Percentiles rank a stretch among this genome's conserved stretches.
phyloP scores from a whole-genome alignment of 768 basidiomycete species.

The Pisolithus microcarpus region DNA sequence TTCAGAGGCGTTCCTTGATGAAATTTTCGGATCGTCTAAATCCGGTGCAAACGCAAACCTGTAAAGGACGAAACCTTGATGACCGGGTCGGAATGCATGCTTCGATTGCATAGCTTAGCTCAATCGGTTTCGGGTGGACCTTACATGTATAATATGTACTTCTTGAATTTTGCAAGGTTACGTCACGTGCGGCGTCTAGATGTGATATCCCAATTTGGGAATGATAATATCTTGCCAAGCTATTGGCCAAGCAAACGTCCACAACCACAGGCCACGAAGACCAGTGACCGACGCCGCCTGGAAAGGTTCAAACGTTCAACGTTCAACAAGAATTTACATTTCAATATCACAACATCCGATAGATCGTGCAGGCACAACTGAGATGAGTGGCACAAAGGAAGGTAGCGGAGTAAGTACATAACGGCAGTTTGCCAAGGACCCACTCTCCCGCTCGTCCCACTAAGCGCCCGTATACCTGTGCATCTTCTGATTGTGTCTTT shows the following conservation, averaged over 20 bases:
- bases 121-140: too few species aligned
- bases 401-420: constrained; percentile 21
- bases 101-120: too few species aligned
- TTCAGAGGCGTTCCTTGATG: constrained; percentile 63
- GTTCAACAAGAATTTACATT: too few species aligned
- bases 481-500: constrained; percentile 7
- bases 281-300: too few species aligned
- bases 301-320: too few species aligned
- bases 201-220: too few species aligned
- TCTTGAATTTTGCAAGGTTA: too few species aligned
- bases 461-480: not conserved
- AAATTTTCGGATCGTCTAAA: constrained; percentile 46
- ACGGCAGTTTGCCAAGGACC: constrained; percentile 18
- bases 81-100: not conserved
- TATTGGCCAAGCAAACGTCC: too few species aligned
- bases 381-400: constrained; percentile 19
- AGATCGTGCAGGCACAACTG: not conserved
- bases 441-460: not conserved
- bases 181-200: too few species aligned
- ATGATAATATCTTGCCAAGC: too few species aligned
- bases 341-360: not conserved
- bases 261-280: too few species aligned
- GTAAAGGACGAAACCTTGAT: constrained; percentile 4
- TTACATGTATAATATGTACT: too few species aligned
- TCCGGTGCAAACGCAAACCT: constrained; percentile 31